Conservation (phyloP, 176 grass and related monocot species). For the Carex pumila region DNA sequence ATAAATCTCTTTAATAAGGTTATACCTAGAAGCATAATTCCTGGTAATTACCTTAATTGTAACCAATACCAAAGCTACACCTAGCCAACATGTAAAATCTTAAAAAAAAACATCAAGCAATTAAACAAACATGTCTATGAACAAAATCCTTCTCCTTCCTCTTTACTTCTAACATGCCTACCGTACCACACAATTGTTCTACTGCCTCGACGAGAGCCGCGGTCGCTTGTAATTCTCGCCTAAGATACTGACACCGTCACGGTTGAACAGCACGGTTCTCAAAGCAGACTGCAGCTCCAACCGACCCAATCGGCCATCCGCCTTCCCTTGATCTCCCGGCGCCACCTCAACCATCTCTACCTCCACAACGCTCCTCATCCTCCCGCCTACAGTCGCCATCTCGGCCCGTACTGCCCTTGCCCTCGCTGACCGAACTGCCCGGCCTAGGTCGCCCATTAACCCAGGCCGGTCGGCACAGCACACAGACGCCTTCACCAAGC, state of each 20-base stretch:
- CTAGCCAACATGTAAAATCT: neutral
- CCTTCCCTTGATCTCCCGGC: neutral
- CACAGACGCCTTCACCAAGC: constrained; percentile 58
- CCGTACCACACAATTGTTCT: neutral
- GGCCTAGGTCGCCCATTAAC: constrained; percentile 72
- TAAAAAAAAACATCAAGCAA: neutral
- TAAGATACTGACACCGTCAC: constrained; percentile 35
- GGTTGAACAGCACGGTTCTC: constrained; percentile 54
- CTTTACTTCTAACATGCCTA: neutral
- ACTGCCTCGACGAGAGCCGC: constrained; percentile 35
- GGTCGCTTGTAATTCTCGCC: constrained; percentile 56
- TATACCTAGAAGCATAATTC: no score
- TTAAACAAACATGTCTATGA: constrained; percentile 7
- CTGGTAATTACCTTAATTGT: neutral
- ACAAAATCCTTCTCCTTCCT: neutral
- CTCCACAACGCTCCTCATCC: constrained; percentile 67
- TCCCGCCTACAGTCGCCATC: constrained; percentile 73
- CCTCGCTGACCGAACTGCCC: constrained; percentile 62
- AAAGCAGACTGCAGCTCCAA: constrained; percentile 61
- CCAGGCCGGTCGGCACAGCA: constrained; percentile 80
- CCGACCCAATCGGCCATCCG: neutral
- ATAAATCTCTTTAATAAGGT: no score
- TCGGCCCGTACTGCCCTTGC: constrained; percentile 70
- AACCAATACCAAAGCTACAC: neutral
- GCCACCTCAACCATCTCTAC: constrained; percentile 37